phyloP scores from a whole-genome alignment of 768 basidiomycete species.

The Pholiota molesta region DNA sequence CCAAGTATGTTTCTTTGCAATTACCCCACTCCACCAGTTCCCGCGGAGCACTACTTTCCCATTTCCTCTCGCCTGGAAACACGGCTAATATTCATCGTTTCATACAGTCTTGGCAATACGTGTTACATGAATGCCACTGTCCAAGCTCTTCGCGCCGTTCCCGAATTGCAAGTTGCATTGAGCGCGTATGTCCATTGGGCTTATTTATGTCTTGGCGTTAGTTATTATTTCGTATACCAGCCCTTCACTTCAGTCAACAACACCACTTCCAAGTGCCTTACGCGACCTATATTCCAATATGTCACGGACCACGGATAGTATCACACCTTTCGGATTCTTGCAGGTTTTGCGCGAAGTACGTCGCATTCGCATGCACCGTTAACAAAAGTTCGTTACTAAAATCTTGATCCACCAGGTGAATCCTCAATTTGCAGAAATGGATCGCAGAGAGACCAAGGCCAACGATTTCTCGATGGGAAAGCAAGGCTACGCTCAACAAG shows the following conservation, averaged over 20 bases:
- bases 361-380: too few relatives aligned
- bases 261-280: constrained; percentile 52
- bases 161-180: constrained; percentile 82
- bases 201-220: not conserved
- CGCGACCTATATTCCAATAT: constrained; percentile 75
- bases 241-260: constrained; percentile 40
- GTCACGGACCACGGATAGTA: constrained; percentile 72
- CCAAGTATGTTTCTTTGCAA: constrained; percentile 52
- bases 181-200: constrained; percentile 42
- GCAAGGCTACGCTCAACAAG: constrained; percentile 77
- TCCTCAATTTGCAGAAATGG: constrained; percentile 89
- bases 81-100: not conserved
- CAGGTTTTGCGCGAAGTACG: constrained; percentile 61
- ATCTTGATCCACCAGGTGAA: constrained; percentile 46
- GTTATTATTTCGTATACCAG: constrained; percentile 21
- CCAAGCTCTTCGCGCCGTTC: constrained; percentile 91
- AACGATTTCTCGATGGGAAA: constrained; percentile 38
- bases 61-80: not conserved
- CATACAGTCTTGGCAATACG: constrained; percentile 79
- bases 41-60: not conserved
- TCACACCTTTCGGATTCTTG: constrained; percentile 74
- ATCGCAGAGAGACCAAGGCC: constrained; percentile 42
- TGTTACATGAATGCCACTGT: constrained; percentile 98
- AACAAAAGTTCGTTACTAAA: not conserved
- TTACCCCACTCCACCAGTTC: not conserved